Conservation (phyloP, 768 basidiomycete species). For the Boletus pseudopeckii region DNA sequence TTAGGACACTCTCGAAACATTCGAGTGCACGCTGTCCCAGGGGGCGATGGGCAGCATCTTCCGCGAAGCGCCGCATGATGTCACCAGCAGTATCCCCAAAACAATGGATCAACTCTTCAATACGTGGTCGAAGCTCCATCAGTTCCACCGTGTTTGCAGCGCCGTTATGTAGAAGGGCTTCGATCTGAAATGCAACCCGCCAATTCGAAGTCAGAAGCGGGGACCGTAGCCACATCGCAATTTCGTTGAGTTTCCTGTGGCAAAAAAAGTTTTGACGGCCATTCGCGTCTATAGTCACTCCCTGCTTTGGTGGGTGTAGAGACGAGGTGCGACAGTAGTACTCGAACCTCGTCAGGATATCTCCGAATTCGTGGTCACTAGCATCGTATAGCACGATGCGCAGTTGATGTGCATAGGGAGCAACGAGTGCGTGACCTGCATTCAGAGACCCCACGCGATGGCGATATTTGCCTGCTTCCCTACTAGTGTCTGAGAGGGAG, state of each 20-base stretch:
- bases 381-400: slow-evolving; percentile 57
- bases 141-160: slow-evolving; percentile 61
- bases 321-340: slow-evolving; percentile 51
- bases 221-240: slow-evolving; percentile 42
- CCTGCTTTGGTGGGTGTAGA: slow-evolving; percentile 34
- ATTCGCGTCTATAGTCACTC: slow-evolving; percentile 47
- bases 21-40: slow-evolving; percentile 39
- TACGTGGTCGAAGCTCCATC: slow-evolving; percentile 38
- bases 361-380: slow-evolving; percentile 31
- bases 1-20: slow-evolving; percentile 44
- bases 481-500: slow-evolving; percentile 35
- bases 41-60: slow-evolving; percentile 44
- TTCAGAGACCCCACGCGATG: slow-evolving; percentile 58
- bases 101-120: slow-evolving; percentile 39
- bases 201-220: slow-evolving; percentile 43
- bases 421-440: slow-evolving; percentile 53
- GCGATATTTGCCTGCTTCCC: slow-evolving; percentile 42
- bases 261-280: slow-evolving; percentile 49
- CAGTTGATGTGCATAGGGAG: slow-evolving; percentile 70
- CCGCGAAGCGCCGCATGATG: slow-evolving; percentile 53
- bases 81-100: slow-evolving; percentile 40
- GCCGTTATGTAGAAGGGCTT: slow-evolving; percentile 61
- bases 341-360: slow-evolving; percentile 47
- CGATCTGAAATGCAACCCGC: slow-evolving; percentile 74
- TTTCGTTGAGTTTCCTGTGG: slow-evolving; percentile 40